Base-by-base conservation (phyloP, 2,329 filamentous ascomycete genomes). In the Talaromyces sp. region DNA sequence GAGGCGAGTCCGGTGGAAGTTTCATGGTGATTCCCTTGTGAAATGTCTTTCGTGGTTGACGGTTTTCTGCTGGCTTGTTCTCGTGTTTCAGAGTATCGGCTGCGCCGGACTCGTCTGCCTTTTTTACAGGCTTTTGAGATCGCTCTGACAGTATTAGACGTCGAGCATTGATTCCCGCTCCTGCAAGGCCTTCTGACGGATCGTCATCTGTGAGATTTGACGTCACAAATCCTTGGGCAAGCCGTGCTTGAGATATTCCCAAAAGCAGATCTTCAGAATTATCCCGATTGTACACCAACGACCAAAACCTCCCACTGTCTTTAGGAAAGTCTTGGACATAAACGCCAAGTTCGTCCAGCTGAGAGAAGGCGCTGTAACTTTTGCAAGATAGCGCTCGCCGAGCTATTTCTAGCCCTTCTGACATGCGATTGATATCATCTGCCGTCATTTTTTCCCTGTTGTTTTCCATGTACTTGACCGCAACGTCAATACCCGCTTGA, bases 261-360 rank as follows among this genome's bases (percentile, higher is more conserved):
- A 87, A 77, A 32, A 88, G 75, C 1, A 85, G 70, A 1, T 82
- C 82, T 19, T 78, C 75, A 8, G 78, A 68, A 0, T 76, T 73
- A 10, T 60, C 49, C 32, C 7, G 54, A 33, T 36, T 42, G 30
- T 68, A 69, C 3, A 73, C 81, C 32, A 96, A 82, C 0, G 90
- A 86, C 89, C 92, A 96, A 3, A 83, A 80, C 17, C 78, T 73
- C 2, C 84, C 83, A 3, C 83, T 82, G 0, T 82, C 80, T 11
- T 80, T 78, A 0, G 91, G 89, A 70, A 93, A 92, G 32, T 84
- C 76, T 2, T 84, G 71, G 2, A 96, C 76, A 62, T 87, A 89
- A 11, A 96, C 74, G 0, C 92, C 92, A 62, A 97, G 82, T 70
- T 96, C 91, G 66, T 93, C 90, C 25, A 86, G 87, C 28, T 79